Evolutionary conservation across 2,329 filamentous ascomycete genomes (phyloP).

Genomic region (Talaromyces sp.): DNA sequence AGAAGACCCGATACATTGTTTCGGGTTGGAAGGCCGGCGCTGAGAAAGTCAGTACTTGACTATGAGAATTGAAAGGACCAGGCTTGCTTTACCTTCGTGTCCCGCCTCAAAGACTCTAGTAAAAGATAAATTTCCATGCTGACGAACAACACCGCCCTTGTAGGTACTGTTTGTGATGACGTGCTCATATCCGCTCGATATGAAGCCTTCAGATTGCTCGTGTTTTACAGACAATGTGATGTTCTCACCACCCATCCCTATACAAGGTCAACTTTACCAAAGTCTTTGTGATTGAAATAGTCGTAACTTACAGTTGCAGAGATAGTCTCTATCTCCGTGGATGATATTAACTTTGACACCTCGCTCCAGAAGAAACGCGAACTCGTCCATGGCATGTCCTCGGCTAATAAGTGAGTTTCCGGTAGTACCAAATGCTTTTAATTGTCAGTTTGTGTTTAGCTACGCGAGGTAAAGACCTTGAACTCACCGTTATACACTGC

Average conservation of each 20-base stretch:
- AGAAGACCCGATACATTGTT: slow-evolving; percentile 49
- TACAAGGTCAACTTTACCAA: neutral
- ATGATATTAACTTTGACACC: slow-evolving; percentile 53
- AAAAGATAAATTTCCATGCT: slow-evolving; percentile 45
- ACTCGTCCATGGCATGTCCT: slow-evolving; percentile 17
- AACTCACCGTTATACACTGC: slow-evolving; percentile 30
- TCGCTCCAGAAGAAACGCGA: slow-evolving; percentile 48
- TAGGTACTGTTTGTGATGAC: slow-evolving; percentile 34
- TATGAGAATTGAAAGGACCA: neutral
- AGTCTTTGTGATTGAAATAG: neutral
- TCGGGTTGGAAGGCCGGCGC: slow-evolving; percentile 48
- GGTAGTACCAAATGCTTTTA: neutral
- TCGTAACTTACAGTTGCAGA: neutral
- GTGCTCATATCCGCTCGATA: slow-evolving; percentile 43
- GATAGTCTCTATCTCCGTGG: slow-evolving; percentile 54
- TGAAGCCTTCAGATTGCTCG: slow-evolving; percentile 38
- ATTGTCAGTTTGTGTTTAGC: neutral
- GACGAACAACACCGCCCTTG: slow-evolving; percentile 42
- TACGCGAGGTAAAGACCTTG: neutral
- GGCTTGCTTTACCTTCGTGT: slow-evolving; percentile 19
- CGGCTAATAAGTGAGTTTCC: neutral
- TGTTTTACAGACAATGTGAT: slow-evolving; percentile 46
- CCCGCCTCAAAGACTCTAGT: slow-evolving; percentile 43
- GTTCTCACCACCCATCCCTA: slow-evolving; percentile 49
- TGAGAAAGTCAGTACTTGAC: slow-evolving; percentile 14